Conservation (phyloP, 2,329 filamentous ascomycete genomes). For the Periglandula ipomoeae region DNA sequence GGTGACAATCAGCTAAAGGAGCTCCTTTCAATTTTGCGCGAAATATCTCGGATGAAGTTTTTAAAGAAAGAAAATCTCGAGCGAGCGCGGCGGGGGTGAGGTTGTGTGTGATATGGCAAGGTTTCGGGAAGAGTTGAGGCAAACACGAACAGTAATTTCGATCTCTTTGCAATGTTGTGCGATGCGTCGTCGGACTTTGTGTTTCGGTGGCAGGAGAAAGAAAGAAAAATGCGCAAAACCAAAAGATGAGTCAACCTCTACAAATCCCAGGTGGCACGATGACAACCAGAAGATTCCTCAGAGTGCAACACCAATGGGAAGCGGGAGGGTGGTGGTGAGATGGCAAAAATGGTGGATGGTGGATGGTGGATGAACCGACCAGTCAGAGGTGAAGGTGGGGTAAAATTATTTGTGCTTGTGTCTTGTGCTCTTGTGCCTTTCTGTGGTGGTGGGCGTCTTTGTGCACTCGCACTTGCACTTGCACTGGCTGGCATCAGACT, state of each 20-base stretch:
- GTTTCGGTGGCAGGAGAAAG: background rate
- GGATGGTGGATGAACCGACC: constrained; percentile 3
- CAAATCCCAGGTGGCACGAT: background rate
- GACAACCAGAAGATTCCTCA: background rate
- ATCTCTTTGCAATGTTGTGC: background rate
- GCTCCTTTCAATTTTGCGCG: too few relatives aligned
- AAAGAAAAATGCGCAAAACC: background rate
- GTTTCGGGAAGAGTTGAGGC: background rate
- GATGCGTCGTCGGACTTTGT: background rate
- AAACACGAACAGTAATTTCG: constrained; percentile 2
- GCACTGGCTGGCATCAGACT: too few relatives aligned
- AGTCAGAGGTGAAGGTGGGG: constrained; percentile 10
- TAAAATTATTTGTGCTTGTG: constrained; percentile 9
- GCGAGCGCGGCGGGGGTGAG: background rate
- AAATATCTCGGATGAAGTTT: background rate
- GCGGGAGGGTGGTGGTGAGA: constrained; percentile 2
- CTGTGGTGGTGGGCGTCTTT: background rate
- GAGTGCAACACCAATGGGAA: background rate
- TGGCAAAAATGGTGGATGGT: constrained; percentile 6
- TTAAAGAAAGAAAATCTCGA: background rate
- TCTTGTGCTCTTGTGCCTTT: background rate
- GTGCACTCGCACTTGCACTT: too few relatives aligned
- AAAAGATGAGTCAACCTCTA: constrained; percentile 1
- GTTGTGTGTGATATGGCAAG: background rate
- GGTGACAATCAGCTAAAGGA: too few relatives aligned